Conservation (phyloP, 169 alveolate genomes). For the Besnoitia besnoiti region DNA sequence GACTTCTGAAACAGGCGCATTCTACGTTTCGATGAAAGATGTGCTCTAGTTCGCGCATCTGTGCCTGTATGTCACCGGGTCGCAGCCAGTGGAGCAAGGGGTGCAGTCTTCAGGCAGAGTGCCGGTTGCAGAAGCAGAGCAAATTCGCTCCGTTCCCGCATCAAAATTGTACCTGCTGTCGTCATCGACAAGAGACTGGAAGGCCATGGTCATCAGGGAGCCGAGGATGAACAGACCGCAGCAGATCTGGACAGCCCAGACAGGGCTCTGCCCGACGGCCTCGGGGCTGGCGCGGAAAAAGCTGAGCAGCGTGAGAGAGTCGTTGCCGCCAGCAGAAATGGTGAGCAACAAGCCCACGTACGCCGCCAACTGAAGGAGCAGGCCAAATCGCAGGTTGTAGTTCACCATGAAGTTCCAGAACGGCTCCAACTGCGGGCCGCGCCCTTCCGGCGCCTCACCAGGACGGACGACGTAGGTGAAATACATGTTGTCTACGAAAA, state of each 20-base stretch:
- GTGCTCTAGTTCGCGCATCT: too few species aligned
- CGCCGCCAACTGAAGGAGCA: slow-evolving; percentile 79
- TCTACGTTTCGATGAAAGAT: too few species aligned
- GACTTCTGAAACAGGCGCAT: too few species aligned
- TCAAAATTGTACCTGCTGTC: slow-evolving; percentile 79
- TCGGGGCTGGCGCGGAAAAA: slow-evolving; percentile 85
- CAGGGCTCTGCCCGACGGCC: slow-evolving; percentile 81
- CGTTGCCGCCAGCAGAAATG: slow-evolving; percentile 80
- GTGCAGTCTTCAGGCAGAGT: too few species aligned
- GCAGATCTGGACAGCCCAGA: slow-evolving; percentile 81
- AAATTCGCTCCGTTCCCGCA: too few species aligned
- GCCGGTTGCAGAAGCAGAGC: too few species aligned
- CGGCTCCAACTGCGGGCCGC: slow-evolving; percentile 92
- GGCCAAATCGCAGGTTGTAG: slow-evolving; percentile 87
- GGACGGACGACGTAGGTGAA: slow-evolving; percentile 93
- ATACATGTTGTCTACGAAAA: slow-evolving; percentile 77
- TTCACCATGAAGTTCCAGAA: slow-evolving; percentile 87
- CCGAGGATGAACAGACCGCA: slow-evolving; percentile 84
- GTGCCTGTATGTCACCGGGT: too few species aligned
- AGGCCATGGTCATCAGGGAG: slow-evolving; percentile 82
- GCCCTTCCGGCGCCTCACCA: slow-evolving; percentile 94
- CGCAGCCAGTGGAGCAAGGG: too few species aligned
- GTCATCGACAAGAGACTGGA: slow-evolving; percentile 86
- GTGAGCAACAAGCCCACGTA: slow-evolving; percentile 75
- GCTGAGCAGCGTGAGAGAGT: slow-evolving; percentile 80